Evolutionary conservation across 2,329 filamentous ascomycete species (phyloP).

Genomic region (Fusarium austroafricanum): DNA sequence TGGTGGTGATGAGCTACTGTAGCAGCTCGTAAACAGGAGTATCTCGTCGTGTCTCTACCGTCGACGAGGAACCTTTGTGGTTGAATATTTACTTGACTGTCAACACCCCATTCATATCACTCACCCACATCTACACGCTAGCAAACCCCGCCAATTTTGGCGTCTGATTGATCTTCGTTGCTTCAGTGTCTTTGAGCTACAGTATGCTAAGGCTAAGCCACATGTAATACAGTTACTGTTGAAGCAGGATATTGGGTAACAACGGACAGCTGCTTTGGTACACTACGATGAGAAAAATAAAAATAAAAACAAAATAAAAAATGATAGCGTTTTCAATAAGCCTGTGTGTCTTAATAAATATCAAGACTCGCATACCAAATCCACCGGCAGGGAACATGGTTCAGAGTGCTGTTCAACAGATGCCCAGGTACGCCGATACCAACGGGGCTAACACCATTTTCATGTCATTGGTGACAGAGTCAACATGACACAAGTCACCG

Average conservation of each 20-base stretch:
- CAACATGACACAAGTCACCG: slow-evolving; percentile 22
- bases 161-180: slow-evolving; percentile 18
- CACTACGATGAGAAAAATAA: not conserved
- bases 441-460: slow-evolving; percentile 20
- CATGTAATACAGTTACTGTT: not conserved
- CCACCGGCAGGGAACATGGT: slow-evolving; percentile 31
- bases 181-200: not conserved
- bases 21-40: slow-evolving; percentile 8
- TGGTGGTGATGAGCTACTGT: not conserved
- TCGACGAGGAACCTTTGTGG: slow-evolving; percentile 20
- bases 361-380: slow-evolving; percentile 9
- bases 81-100: slow-evolving; percentile 12
- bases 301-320: not conserved
- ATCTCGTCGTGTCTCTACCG: slow-evolving; percentile 9
- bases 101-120: slow-evolving; percentile 12
- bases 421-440: slow-evolving; percentile 20
- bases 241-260: not conserved
- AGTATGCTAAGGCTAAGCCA: not conserved
- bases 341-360: not conserved
- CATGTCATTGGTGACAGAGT: slow-evolving; percentile 14
- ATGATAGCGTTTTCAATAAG: not conserved
- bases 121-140: slow-evolving; percentile 12
- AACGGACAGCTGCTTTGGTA: not conserved
- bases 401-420: slow-evolving; percentile 17
- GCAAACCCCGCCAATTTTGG: slow-evolving; percentile 24